These are phyloP conservation scores for Gossypium schwendimanii DNA, from an alignment of 441 rosid genomes.

Conservation along the genomic window DNA sequence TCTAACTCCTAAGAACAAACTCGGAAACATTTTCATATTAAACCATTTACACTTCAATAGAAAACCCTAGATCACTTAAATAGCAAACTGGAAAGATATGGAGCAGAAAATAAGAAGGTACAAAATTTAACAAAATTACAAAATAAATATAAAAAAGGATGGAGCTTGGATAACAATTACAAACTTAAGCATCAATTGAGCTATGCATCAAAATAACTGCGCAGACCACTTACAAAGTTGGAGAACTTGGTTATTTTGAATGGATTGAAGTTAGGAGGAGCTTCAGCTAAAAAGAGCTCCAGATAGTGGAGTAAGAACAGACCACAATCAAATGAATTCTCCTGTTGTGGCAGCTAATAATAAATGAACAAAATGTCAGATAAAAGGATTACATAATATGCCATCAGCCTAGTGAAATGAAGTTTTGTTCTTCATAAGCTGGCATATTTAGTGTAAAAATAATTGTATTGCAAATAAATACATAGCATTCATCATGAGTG, in stretches of 20 bases:
- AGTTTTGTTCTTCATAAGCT: background rate
- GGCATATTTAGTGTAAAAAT: background rate
- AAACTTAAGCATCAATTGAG: background rate
- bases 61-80: constrained; percentile 1
- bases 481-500: background rate
- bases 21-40: background rate
- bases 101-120: background rate
- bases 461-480: background rate
- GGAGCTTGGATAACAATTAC: background rate
- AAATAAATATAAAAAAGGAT: background rate
- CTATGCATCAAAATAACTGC: background rate
- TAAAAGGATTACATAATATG: constrained; percentile 10
- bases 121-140: background rate
- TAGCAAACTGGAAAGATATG: background rate
- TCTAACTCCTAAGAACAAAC: constrained; percentile 2
- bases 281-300: constrained; percentile 60
- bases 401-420: background rate
- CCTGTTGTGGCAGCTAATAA: constrained; percentile 72
- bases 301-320: constrained; percentile 63
- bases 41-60: background rate
- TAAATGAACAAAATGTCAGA: constrained; percentile 24
- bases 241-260: constrained; percentile 44
- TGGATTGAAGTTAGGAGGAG: constrained; percentile 49
- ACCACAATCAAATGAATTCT: constrained; percentile 64
- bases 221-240: constrained; percentile 47